Percentiles rank a stretch among this genome's conserved stretches.
These are phyloP conservation scores for Cystofilobasidium bisporidii DNA, from an alignment of 768 basidiomycete species.

Conservation along the genomic window DNA sequence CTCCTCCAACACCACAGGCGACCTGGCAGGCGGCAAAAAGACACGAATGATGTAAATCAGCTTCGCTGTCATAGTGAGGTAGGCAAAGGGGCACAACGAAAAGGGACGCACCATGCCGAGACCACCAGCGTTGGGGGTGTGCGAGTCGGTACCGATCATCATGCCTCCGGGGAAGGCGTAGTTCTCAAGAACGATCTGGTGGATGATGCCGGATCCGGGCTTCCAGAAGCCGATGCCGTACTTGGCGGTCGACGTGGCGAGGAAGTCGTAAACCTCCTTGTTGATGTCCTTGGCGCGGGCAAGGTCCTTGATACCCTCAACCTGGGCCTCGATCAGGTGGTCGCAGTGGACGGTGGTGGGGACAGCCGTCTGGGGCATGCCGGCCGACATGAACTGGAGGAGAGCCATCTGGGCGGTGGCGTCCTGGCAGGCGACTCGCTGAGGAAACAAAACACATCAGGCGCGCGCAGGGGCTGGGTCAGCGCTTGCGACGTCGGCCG, in stretches of 20 bases:
- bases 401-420: constrained; percentile 81
- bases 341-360: constrained; percentile 99
- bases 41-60: neutral
- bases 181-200: constrained; percentile 98
- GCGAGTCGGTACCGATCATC: constrained; percentile 99
- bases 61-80: no score
- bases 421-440: constrained; percentile 48
- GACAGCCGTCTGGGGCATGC: constrained; percentile 93
- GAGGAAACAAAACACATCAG: constrained; percentile 33
- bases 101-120: constrained; percentile 63
- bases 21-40: neutral
- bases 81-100: no score
- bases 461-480: constrained; percentile 52
- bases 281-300: constrained; percentile 83
- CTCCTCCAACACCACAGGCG: constrained; percentile 91
- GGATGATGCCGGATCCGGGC: constrained; percentile 97
- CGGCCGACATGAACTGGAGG: constrained; percentile 99
- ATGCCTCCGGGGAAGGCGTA: constrained; percentile 98
- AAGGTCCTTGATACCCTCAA: constrained; percentile 88
- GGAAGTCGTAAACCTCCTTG: constrained; percentile 98
- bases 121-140: constrained; percentile 98
- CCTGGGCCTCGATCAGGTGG: constrained; percentile 94
- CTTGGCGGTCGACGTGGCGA: constrained; percentile 94
- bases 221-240: constrained; percentile 99
- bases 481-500: constrained; percentile 36